A percentile compares a stretch with the other conserved stretches of the same genome.
Conservation (phyloP, 176 grass and related monocot genomes). For the Aegilops bicornis region DNA sequence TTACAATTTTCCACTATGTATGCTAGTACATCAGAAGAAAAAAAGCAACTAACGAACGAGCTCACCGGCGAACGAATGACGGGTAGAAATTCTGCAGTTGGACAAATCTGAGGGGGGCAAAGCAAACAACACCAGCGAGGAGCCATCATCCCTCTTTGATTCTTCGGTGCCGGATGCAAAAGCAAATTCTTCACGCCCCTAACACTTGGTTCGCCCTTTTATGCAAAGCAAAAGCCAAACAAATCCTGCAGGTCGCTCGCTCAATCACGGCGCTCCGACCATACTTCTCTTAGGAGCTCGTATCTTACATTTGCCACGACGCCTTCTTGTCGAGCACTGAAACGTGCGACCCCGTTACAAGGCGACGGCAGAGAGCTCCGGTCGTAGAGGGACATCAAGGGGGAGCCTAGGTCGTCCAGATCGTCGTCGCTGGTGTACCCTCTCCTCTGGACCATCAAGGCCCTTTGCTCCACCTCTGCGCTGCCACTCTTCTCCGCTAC, state of each 20-base stretch:
- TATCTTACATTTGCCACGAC: slow-evolving; percentile 49
- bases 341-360: neutral
- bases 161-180: neutral
- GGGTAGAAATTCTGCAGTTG: neutral
- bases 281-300: slow-evolving; percentile 65
- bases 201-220: neutral
- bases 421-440: slow-evolving; percentile 86
- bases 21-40: neutral
- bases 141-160: neutral
- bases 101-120: neutral
- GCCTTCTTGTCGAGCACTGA: slow-evolving; percentile 2
- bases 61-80: neutral
- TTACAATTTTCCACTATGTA: neutral
- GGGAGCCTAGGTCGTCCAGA: slow-evolving; percentile 59
- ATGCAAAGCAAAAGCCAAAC: neutral
- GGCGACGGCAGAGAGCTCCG: slow-evolving; percentile 53
- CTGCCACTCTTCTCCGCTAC: slow-evolving; percentile 45
- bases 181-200: neutral
- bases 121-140: neutral
- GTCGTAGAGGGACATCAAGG: slow-evolving; percentile 57
- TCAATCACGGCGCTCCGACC: slow-evolving; percentile 39
- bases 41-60: neutral
- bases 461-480: slow-evolving; percentile 18
- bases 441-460: slow-evolving; percentile 57
- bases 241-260: neutral